These are phyloP conservation scores for Gossypium arboreum DNA, from an alignment of 345 rosid genomes.

Conservation along the genomic window DNA sequence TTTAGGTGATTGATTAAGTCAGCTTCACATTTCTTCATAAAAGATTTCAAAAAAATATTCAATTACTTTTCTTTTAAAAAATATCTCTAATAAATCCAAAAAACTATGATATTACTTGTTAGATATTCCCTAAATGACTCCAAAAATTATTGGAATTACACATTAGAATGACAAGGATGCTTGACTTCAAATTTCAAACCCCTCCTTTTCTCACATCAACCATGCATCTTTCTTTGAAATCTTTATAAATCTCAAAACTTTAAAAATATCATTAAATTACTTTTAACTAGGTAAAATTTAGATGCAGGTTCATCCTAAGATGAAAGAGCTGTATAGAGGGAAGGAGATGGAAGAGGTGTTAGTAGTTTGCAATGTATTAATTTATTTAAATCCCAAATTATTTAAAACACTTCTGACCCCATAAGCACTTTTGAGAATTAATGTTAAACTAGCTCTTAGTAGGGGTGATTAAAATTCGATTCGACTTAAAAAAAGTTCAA, in stretches of 20 bases:
- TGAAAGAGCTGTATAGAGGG: too few species aligned
- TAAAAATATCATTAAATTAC: not conserved
- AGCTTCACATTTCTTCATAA: not conserved
- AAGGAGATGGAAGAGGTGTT: too few species aligned
- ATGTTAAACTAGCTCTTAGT: too few species aligned
- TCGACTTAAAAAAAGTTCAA: too few species aligned
- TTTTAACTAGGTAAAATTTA: not conserved
- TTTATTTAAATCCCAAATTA: too few species aligned
- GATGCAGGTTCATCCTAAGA: not conserved
- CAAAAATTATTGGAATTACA: not conserved
- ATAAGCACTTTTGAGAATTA: too few species aligned
- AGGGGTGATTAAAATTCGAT: too few species aligned
- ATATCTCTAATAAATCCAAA: not conserved
- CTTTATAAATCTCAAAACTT: not conserved
- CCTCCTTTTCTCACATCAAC: not conserved
- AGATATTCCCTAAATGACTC: not conserved
- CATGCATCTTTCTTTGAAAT: too few species aligned
- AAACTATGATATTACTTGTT: not conserved
- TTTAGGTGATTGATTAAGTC: too few species aligned
- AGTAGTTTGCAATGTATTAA: too few species aligned
- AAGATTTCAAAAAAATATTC: not conserved
- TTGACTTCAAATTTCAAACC: not conserved
- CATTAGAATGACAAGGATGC: not conserved
- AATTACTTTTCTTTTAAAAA: not conserved
- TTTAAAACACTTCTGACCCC: too few species aligned